Percentiles rank a stretch among this genome's conserved stretches.
These are phyloP conservation scores for Aspergillus tubingensis DNA, from an alignment of 2,329 filamentous ascomycete genomes.

Conservation along the genomic window DNA sequence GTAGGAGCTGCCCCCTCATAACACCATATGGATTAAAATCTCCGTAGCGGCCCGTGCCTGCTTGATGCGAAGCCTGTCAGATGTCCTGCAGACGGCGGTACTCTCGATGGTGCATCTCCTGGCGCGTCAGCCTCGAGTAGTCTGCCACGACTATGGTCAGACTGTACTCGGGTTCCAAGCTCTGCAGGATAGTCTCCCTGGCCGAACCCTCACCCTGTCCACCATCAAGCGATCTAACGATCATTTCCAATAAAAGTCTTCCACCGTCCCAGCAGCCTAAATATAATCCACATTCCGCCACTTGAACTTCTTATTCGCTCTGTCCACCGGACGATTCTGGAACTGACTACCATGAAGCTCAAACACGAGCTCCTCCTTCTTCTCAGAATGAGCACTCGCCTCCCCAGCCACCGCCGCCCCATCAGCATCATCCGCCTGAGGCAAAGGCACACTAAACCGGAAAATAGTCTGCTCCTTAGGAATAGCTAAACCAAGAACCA, in stretches of 20 bases:
- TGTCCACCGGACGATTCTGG: conserved; percentile 75
- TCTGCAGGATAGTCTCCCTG: background rate
- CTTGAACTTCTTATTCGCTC: conserved; percentile 91
- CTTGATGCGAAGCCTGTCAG: background rate
- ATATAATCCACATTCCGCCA: conserved; percentile 74
- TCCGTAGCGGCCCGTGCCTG: background rate
- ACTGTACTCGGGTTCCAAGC: background rate
- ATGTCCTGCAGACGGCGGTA: background rate
- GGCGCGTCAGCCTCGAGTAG: background rate
- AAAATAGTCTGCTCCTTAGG: conserved; percentile 93
- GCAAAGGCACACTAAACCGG: conserved; percentile 67
- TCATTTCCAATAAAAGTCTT: background rate
- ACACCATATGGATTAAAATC: too few species aligned
- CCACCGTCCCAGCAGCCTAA: conserved; percentile 47
- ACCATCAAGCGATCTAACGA: background rate
- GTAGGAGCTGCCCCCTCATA: too few species aligned
- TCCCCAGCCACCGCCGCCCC: conserved; percentile 18
- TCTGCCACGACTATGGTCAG: background rate
- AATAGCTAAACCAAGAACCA: conserved; percentile 52
- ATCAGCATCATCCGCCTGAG: conserved; percentile 24
- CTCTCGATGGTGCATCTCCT: background rate
- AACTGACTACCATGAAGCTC: conserved; percentile 89
- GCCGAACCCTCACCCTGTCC: background rate
- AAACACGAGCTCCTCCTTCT: conserved; percentile 63
- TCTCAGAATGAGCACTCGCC: conserved; percentile 17